Evolutionary conservation across 768 basidiomycete genomes (phyloP).

Genomic region (Candolleomyces efflorescens): DNA sequence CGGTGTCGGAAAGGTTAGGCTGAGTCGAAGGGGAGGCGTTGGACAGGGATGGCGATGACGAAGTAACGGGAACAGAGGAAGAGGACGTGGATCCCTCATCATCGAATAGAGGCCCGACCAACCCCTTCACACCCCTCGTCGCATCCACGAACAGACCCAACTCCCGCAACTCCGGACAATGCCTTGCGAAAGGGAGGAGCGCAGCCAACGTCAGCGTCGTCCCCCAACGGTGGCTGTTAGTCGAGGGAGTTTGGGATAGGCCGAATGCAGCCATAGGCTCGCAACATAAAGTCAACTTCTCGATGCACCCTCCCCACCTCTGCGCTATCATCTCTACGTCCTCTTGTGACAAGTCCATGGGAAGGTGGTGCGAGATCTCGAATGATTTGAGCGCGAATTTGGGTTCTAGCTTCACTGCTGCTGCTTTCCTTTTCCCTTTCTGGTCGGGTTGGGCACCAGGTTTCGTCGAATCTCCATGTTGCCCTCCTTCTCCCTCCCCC

Average conservation of each 20-base stretch:
- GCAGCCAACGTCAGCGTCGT: constrained; percentile 25
- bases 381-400: constrained; percentile 18
- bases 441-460: too few relatives aligned
- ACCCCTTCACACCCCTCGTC: neutral
- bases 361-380: constrained; percentile 27
- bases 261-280: constrained; percentile 25
- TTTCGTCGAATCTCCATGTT: constrained; percentile 1
- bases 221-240: constrained; percentile 9
- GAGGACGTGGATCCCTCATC: too few relatives aligned
- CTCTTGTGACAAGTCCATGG: constrained; percentile 28
- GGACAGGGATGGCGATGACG: neutral
- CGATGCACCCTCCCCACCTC: constrained; percentile 35
- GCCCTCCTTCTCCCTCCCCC: too few relatives aligned
- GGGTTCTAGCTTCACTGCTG: constrained; percentile 14
- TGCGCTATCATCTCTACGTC: constrained; percentile 39
- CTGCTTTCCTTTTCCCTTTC: too few relatives aligned
- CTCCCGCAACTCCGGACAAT: constrained; percentile 27
- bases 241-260: neutral
- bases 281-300: constrained; percentile 34
- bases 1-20: too few relatives aligned
- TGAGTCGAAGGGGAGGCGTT: too few relatives aligned
- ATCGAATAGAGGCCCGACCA: neutral
- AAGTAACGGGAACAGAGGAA: too few relatives aligned
- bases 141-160: constrained; percentile 34
- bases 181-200: constrained; percentile 29